Conservation (phyloP, 768 basidiomycete species). For the Cyclocybe cylindracea region DNA sequence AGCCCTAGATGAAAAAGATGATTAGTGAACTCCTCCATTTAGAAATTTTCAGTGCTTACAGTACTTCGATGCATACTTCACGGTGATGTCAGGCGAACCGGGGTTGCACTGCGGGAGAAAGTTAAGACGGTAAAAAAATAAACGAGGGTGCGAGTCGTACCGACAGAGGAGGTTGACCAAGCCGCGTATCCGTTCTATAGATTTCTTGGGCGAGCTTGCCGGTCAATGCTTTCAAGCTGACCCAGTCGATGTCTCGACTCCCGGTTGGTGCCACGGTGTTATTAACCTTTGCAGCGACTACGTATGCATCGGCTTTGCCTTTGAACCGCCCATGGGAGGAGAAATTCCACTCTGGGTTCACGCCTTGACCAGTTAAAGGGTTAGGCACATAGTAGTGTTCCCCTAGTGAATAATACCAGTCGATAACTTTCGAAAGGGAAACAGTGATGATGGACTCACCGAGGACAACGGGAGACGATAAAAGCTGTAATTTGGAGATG, state of each 20-base stretch:
- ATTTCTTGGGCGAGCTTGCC: conserved; percentile 48
- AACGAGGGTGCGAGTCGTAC: background rate
- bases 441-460: conserved; percentile 20
- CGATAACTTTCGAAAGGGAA: background rate
- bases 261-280: conserved; percentile 37
- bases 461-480: conserved; percentile 24
- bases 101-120: conserved; percentile 28
- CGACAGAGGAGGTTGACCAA: conserved; percentile 52
- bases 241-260: conserved; percentile 49
- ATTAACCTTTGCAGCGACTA: conserved; percentile 39
- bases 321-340: conserved; percentile 33
- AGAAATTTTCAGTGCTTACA: conserved; percentile 29
- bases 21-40: background rate
- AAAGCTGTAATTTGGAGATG: conserved; percentile 13
- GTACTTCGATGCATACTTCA: conserved; percentile 49
- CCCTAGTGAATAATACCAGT: conserved; percentile 10
- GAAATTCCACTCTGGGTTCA: conserved; percentile 55
- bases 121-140: background rate
- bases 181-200: conserved; percentile 49
- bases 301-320: conserved; percentile 40
- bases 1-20: background rate
- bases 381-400: conserved; percentile 59
- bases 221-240: conserved; percentile 40
- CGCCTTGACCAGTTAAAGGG: conserved; percentile 37
- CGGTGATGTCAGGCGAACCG: conserved; percentile 36